phyloP scores from a whole-genome alignment of 2,329 filamentous ascomycete species.

The Colletotrichum tanaceti region DNA sequence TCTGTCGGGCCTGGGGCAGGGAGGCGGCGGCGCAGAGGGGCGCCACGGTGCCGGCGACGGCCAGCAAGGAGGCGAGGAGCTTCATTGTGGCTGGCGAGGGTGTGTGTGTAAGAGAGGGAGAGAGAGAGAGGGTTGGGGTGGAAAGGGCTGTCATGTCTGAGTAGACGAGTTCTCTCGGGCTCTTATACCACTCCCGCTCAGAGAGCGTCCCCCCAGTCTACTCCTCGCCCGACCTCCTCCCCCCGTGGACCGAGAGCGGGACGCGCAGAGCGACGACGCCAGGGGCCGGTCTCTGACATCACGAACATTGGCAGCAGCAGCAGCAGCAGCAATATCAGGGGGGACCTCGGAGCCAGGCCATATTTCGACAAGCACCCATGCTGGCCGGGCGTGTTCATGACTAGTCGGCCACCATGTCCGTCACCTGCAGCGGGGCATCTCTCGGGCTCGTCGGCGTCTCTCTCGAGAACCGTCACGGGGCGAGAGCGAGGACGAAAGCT shows the following conservation, averaged over 20 bases:
- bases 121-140: too few relatives aligned
- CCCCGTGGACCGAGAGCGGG: conserved; percentile 25
- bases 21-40: conserved; percentile 27
- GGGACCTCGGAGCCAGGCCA: not conserved
- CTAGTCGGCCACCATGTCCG: conserved; percentile 23
- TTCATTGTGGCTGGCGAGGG: conserved; percentile 38
- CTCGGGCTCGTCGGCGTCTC: conserved; percentile 15
- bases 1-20: conserved; percentile 31
- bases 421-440: conserved; percentile 33
- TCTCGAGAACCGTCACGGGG: not conserved
- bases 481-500: conserved; percentile 4
- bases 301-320: conserved; percentile 27
- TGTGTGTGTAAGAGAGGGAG: not conserved
- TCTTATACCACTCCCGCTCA: conserved; percentile 23
- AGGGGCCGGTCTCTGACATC: conserved; percentile 34
- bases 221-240: not conserved
- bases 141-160: not conserved
- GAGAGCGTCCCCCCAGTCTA: not conserved
- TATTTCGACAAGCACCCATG: conserved; percentile 4
- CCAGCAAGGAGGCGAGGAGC: conserved; percentile 36
- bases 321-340: not conserved
- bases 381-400: not conserved
- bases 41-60: conserved; percentile 37
- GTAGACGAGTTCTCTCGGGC: not conserved
- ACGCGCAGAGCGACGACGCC: conserved; percentile 19